Percentiles rank a stretch among this genome's conserved stretches.
These are phyloP conservation scores for Heteromeles arbutifolia DNA, from an alignment of 306 rosid genomes.

Conservation along the genomic window DNA sequence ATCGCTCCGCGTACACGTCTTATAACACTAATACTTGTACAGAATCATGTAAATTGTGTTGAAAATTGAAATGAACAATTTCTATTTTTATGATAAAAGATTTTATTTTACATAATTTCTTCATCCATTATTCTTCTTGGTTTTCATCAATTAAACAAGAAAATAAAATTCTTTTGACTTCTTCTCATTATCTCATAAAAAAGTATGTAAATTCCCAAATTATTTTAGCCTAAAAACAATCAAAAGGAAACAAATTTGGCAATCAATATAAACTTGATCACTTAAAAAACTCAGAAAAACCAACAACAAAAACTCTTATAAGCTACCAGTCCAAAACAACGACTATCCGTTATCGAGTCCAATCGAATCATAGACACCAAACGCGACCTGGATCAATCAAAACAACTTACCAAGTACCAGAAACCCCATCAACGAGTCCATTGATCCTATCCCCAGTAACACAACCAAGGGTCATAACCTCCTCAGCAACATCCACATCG, in stretches of 20 bases:
- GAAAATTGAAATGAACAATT: neutral
- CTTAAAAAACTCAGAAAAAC: neutral
- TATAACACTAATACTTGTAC: neutral
- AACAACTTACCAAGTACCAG: conserved; percentile 72
- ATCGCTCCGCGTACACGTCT: neutral
- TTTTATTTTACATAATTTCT: neutral
- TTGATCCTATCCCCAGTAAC: conserved; percentile 92
- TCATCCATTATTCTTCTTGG: neutral
- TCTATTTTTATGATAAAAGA: neutral
- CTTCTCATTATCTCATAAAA: neutral
- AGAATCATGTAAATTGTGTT: neutral
- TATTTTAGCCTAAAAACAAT: neutral
- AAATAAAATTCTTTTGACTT: neutral
- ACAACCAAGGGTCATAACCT: conserved; percentile 82
- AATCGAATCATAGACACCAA: neutral
- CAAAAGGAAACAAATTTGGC: neutral
- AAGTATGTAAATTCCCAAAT: neutral
- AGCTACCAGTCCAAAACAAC: no score
- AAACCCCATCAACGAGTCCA: conserved; percentile 90
- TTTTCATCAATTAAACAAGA: neutral
- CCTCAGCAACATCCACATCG: conserved; percentile 83
- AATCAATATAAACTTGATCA: neutral
- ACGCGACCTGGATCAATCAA: neutral
- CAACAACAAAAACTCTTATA: no score
- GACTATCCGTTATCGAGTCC: neutral